phyloP scores from a whole-genome alignment of 352 stramenopile species.

The Aphanomyces cochlioides region DNA sequence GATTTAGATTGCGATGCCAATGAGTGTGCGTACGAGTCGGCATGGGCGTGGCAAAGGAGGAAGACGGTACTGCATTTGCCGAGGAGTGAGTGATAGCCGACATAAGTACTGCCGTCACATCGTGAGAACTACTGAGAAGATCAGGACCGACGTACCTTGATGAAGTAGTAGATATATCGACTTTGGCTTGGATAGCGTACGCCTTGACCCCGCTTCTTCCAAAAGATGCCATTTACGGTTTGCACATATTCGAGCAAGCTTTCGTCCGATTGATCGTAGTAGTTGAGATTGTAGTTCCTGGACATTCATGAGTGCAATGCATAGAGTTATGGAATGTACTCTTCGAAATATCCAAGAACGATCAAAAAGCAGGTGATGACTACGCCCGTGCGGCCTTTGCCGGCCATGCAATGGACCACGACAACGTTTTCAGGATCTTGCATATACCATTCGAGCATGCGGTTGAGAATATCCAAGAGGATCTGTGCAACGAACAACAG shows the following conservation, averaged over 20 bases:
- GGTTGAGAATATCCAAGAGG: conserved; percentile 80
- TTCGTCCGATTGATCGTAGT: conserved; percentile 6
- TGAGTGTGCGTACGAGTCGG: background rate
- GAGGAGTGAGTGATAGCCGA: background rate
- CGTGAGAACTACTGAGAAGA: too few relatives aligned
- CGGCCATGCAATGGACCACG: conserved; percentile 75
- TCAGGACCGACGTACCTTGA: conserved; percentile 42
- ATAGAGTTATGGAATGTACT: background rate
- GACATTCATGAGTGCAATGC: background rate
- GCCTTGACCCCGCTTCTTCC: conserved; percentile 67
- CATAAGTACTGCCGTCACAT: conserved; percentile 28
- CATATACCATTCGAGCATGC: conserved; percentile 74
- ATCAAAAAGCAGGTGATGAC: conserved; percentile 80
- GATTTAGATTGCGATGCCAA: conserved; percentile 7
- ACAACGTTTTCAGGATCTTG: conserved; percentile 63
- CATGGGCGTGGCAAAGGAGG: background rate
- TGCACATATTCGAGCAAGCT: conserved; percentile 10
- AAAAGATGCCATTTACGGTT: conserved; percentile 42
- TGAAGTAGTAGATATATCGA: conserved; percentile 87
- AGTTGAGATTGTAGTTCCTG: conserved; percentile 2
- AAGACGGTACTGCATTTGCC: background rate
- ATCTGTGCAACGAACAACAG: conserved; percentile 32
- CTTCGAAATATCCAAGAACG: conserved; percentile 62
- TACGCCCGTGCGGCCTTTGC: conserved; percentile 77
- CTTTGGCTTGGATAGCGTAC: conserved; percentile 79